A percentile compares a stretch with the other conserved stretches of the same genome.
These are phyloP conservation scores for Lodderomyces metapsilosis DNA, from an alignment of 1,139 yeast species.

Conservation along the genomic window DNA sequence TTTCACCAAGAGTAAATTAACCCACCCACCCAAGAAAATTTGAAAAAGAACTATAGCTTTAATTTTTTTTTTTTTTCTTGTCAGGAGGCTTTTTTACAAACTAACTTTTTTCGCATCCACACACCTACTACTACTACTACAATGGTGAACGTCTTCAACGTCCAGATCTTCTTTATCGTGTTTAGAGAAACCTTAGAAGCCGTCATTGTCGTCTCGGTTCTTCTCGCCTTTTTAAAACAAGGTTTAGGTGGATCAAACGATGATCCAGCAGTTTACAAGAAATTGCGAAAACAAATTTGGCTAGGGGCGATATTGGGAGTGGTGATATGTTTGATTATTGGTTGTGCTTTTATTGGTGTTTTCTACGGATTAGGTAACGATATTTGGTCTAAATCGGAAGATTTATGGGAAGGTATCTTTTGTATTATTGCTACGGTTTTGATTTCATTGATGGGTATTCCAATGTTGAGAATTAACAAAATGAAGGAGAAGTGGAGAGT, in stretches of 20 bases:
- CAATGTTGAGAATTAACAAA: constrained; percentile 87
- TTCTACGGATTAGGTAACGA: constrained; percentile 78
- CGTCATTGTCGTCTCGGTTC: constrained; percentile 81
- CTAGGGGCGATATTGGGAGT: constrained; percentile 73
- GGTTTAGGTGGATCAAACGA: constrained; percentile 58
- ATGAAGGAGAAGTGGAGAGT: constrained; percentile 91
- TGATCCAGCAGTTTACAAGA: constrained; percentile 56
- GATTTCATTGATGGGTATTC: constrained; percentile 87
- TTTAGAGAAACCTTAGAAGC: constrained; percentile 92
- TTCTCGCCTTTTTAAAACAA: constrained; percentile 86
- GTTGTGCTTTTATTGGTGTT: constrained; percentile 82
- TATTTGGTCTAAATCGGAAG: constrained; percentile 84
- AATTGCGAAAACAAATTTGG: constrained; percentile 74
- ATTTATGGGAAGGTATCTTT: constrained; percentile 90
- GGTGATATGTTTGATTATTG: constrained; percentile 69
- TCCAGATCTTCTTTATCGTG: constrained; percentile 74
- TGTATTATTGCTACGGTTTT: constrained; percentile 79
- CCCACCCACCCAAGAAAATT: too few species aligned
- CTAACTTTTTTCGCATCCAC: not conserved
- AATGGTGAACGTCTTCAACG: constrained; percentile 51
- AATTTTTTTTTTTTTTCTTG: not conserved
- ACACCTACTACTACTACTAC: not conserved
- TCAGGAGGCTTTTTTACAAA: not conserved
- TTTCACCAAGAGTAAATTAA: not conserved
- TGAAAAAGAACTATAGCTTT: not conserved